Base-by-base conservation (phyloP, 23 red algal species). In the Chondrus crispus region DNA sequence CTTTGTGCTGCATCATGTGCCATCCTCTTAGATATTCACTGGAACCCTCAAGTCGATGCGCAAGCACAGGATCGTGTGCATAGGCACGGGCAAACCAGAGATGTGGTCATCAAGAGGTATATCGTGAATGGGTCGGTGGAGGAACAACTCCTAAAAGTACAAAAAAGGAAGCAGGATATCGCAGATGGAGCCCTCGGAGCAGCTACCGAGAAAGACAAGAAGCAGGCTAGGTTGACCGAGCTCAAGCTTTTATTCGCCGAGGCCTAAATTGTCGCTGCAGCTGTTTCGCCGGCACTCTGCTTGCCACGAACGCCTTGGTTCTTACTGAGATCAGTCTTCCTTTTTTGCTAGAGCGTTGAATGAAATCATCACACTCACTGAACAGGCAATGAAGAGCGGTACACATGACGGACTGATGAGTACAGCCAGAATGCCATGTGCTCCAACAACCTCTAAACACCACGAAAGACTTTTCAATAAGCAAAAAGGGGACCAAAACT, bases 21-120 rank as follows among this genome's bases (percentile, higher is more conserved):
- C 4, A 87, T 98, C 44, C 42, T 98, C 7, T 41, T 94, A 2
- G 95, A 98, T 69, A 92, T 93, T 38, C 88, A 93, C 49, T 98
- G 95, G 95, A 98, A 98, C 53, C 95, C 95, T 2, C 88, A 93
- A 83, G 85, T 95, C 22, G 93, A 95, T 52, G 91, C 88, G 6
- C 95, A 98, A 87, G 95, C 95, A 41, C 88, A 91, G 38, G 95
- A 93, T 75, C 91, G 95, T 35, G 77, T 98, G 42, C 95, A 98
- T 85, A 68, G 95, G 18, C 69, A 92, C 32, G 96, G 96, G 30
- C 96, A 98, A 58, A 83, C 62, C 22, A 49, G 88, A 19, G 64
- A 85, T 75, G 96, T 98, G 46, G 36, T 68, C 46, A 78, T 95
- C 2, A 79, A 83, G 33, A 82, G 92, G 30, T 85, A 95, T 22